A percentile compares a stretch with the other conserved stretches of the same genome.
Evolutionary conservation across 148 eudicot species (phyloP).

Genomic region (Silene conica): DNA sequence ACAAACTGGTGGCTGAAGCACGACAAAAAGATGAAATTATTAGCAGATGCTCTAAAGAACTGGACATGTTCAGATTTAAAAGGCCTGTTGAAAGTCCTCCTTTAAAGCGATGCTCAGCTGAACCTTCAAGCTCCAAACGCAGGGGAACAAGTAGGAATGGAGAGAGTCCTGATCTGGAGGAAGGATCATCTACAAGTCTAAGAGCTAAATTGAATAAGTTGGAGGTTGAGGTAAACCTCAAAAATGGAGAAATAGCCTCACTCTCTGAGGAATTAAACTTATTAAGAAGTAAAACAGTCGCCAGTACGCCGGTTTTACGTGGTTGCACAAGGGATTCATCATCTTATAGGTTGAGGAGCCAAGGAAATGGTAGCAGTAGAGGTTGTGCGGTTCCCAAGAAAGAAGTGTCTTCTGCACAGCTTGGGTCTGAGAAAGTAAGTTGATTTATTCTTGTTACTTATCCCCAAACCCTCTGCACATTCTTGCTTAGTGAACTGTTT

Average conservation of each 20-base stretch:
- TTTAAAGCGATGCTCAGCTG: slow-evolving; percentile 34
- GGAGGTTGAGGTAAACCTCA: slow-evolving; percentile 20
- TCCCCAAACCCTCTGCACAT: not conserved
- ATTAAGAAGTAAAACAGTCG: slow-evolving; percentile 14
- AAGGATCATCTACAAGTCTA: slow-evolving; percentile 16
- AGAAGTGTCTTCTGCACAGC: slow-evolving; percentile 15
- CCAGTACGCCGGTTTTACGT: slow-evolving; percentile 17
- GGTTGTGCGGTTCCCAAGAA: slow-evolving; percentile 10
- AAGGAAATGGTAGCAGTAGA: not conserved
- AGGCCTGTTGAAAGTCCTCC: slow-evolving; percentile 33
- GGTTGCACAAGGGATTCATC: slow-evolving; percentile 17
- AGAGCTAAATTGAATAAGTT: slow-evolving; percentile 17
- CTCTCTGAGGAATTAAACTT: slow-evolving; percentile 22
- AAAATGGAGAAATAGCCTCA: slow-evolving; percentile 14
- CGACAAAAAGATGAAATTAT: slow-evolving; percentile 38
- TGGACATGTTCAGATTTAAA: slow-evolving; percentile 32
- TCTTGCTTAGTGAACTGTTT: too few relatives aligned
- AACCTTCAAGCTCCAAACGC: slow-evolving; percentile 16
- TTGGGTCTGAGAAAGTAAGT: slow-evolving; percentile 23
- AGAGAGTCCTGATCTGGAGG: not conserved
- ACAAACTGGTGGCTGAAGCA: slow-evolving; percentile 35
- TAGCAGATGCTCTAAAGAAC: slow-evolving; percentile 38
- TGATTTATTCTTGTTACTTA: not conserved
- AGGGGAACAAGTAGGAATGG: not conserved
- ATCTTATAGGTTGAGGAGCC: slow-evolving; percentile 12